Conservation (phyloP, 495 filamentous ascomycete genomes). For the Sporormia fimetaria region DNA sequence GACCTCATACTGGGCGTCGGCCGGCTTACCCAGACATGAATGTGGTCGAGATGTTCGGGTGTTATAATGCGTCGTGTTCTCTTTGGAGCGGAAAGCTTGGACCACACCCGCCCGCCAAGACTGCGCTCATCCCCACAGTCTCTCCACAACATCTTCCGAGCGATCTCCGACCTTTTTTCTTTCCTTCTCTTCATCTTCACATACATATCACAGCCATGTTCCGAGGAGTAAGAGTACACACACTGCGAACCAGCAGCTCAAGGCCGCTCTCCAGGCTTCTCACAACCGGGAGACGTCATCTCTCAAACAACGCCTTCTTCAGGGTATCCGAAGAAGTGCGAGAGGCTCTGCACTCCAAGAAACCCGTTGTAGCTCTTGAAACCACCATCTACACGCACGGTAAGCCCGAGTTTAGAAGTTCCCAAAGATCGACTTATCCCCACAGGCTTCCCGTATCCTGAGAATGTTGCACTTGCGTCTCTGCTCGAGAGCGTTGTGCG, state of each 20-base stretch:
- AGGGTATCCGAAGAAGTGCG: slow-evolving; percentile 71
- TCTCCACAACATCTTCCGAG: too few species aligned
- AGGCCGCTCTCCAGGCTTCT: not conserved
- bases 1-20: slow-evolving; percentile 31
- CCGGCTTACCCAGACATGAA: slow-evolving; percentile 13
- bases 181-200: too few species aligned
- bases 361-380: slow-evolving; percentile 84
- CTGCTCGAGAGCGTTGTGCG: slow-evolving; percentile 68
- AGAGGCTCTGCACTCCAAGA: slow-evolving; percentile 56
- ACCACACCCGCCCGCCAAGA: too few species aligned
- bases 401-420: slow-evolving; percentile 26
- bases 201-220: not conserved
- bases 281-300: slow-evolving; percentile 4
- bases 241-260: not conserved
- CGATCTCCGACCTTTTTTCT: too few species aligned
- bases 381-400: slow-evolving; percentile 80
- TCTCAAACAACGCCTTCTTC: slow-evolving; percentile 45
- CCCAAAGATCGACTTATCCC: not conserved
- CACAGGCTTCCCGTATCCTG: slow-evolving; percentile 71
- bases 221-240: not conserved
- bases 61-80: slow-evolving; percentile 26
- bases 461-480: slow-evolving; percentile 59
- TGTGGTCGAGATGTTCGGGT: slow-evolving; percentile 5
- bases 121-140: too few species aligned
- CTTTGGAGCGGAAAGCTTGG: too few species aligned